Evolutionary conservation across 305 asterid genomes (phyloP), one percentile per base, ranked within the genome.

Genomic region (Rubia balearica): DNA sequence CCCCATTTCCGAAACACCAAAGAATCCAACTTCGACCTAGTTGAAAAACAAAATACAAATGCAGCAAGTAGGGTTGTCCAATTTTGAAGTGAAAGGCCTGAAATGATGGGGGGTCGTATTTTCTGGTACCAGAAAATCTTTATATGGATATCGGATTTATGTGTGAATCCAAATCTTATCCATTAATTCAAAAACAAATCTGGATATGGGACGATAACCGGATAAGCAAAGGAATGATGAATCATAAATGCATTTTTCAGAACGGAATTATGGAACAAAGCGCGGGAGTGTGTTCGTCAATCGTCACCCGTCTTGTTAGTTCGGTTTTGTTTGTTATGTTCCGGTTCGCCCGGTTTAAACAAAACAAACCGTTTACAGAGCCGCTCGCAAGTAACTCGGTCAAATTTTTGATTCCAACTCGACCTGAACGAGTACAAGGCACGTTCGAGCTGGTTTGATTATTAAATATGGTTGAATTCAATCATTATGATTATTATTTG

Each of bases 1-100:
- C 77, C 70, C 88, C 90, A 81, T 83, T 38, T 68, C 56, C 66
- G 17, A 65, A 40, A 2, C 10, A 8, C 24, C 45, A 19, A 41
- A 60, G 0, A 65, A 67, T 1, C 63, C 59, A 53, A 53, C 73
- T 33, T 17, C 55, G 22, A 30, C 1, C 13, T 40, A 13, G 24
- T 55, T 38, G 11, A 42, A 62, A 72, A 62, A 27, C 17, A 48
- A 73, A 65, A 27, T 43, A 33, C 27, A 61, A 43, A 9, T 59
- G 64, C 16, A 30, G 21, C 40, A 8, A 24, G 38, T 59, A 22
- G 0, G 40, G 4, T 10, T 5, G 30, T 7, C 24, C 60, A 49
- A 49, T 49, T 49, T 49, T 17, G 17, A 49, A 49, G 7, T 49
- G 10, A 13, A 49, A 49, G 56, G 33, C 8, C 56, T 16, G 14